A percentile compares a stretch with the other conserved stretches of the same genome.
These are phyloP conservation scores for Aspergillus coremiiformis DNA, from an alignment of 495 filamentous ascomycete genomes.

Conservation along the genomic window DNA sequence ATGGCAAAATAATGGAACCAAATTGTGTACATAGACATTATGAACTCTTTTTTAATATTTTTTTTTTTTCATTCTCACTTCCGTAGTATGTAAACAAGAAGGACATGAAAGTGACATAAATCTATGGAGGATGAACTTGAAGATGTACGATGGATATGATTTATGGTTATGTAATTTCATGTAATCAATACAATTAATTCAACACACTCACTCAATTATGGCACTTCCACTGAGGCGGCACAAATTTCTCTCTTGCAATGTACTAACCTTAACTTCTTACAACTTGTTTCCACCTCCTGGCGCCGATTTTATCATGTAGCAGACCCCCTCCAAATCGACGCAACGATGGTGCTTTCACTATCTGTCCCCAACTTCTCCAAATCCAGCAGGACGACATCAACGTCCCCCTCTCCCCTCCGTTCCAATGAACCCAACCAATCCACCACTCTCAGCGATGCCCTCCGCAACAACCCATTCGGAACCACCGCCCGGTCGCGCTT, in stretches of 20 bases:
- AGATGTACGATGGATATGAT: no score
- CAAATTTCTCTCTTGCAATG: no score
- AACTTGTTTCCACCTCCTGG: background rate
- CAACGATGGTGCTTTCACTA: slow-evolving; percentile 40
- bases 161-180: no score
- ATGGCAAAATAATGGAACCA: slow-evolving; percentile 1
- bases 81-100: no score
- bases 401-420: slow-evolving; percentile 23
- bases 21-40: slow-evolving; percentile 21
- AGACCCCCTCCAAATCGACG: slow-evolving; percentile 5
- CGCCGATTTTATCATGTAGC: slow-evolving; percentile 41
- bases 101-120: no score
- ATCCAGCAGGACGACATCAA: slow-evolving; percentile 18
- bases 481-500: slow-evolving; percentile 28
- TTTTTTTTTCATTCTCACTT: background rate
- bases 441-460: slow-evolving; percentile 33
- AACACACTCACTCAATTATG: no score
- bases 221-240: no score
- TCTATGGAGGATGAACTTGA: no score
- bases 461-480: slow-evolving; percentile 41
- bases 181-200: no score
- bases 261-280: background rate
- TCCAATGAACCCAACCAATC: slow-evolving; percentile 21
- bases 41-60: slow-evolving; percentile 3
- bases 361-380: slow-evolving; percentile 34